Percentiles rank a stretch among this genome's conserved stretches.
Evolutionary conservation across 768 basidiomycete species (phyloP).

Genomic region (Aureoboletus auriporus): DNA sequence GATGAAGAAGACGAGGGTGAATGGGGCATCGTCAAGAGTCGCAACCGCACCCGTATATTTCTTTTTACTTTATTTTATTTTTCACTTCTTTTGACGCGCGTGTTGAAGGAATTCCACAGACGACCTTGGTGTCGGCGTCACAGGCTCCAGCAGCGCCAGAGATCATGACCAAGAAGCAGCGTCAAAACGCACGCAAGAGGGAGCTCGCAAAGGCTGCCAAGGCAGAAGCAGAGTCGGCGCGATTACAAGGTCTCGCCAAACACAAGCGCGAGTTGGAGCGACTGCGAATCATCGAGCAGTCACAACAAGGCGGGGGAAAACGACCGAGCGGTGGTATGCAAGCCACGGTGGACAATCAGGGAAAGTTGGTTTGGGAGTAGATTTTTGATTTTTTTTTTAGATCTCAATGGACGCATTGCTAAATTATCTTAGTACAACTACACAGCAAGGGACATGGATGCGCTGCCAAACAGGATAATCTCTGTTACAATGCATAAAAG

Average conservation of each 20-base stretch:
- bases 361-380: constrained; percentile 56
- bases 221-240: constrained; percentile 49
- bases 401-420: constrained; percentile 1
- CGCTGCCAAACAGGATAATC: constrained; percentile 1
- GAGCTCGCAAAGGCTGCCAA: constrained; percentile 58
- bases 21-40: constrained; percentile 73
- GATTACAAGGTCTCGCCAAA: constrained; percentile 46
- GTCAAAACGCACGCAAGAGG: constrained; percentile 58
- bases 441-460: constrained; percentile 12
- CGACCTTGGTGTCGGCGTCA: constrained; percentile 9
- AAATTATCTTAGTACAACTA: constrained; percentile 21
- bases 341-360: constrained; percentile 52
- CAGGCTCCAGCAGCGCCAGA: constrained; percentile 36
- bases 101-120: constrained; percentile 13
- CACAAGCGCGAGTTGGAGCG: constrained; percentile 62
- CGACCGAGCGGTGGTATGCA: constrained; percentile 54
- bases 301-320: constrained; percentile 24
- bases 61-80: neutral
- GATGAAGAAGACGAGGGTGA: constrained; percentile 71
- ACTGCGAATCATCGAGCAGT: constrained; percentile 45
- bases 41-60: constrained; percentile 40
- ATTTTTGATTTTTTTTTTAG: neutral
- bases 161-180: constrained; percentile 60
- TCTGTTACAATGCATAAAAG: constrained; percentile 12
- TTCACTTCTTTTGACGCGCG: too few relatives aligned